Base-by-base conservation (phyloP, 192 early-diverging fungal genomes). In the Mortierella antarctica region DNA sequence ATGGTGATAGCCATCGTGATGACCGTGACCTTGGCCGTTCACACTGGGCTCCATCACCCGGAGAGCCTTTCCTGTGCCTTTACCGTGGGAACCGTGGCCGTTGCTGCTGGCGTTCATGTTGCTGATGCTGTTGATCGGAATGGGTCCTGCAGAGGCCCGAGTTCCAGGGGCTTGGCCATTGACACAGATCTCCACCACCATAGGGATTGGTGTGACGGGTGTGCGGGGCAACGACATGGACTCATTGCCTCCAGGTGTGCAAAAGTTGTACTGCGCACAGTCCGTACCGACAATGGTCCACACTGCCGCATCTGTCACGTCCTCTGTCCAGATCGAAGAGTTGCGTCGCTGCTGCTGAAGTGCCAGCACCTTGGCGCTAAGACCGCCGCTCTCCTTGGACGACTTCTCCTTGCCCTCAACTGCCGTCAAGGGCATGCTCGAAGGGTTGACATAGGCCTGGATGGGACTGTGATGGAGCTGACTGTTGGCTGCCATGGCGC, bases 261-360 rank as follows among this genome's bases (percentile, higher is more conserved):
- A 83, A 71, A 86, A 88, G 73, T 85, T 87, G 73, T 86, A 86
- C 14, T 71, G 83, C 11, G 90, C 86, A 69, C 88, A 88, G 60
- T 90, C 83, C 0, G 94, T 94, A 42, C 95, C 93, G 9, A 97
- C 94, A 76, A 97, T 92, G 8, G 96, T 97, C 96, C 96, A 97
- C 17, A 97, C 92, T 2, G 95, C 93, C 18, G 87, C 86, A 85
- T 97, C 95, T n/a, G 90, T 92, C 5, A 95, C 93, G 82, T 94
- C 93, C 62, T 95, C 94, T 20, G 86, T 86, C 91, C 91, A 92
- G 53, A 89, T 83, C 11, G 92, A 75, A 31, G 78, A 65, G 23
- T 51, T 64, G 13, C 71, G 66, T 18, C 73, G 65, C 54, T 72
- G 78, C 67, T 82, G 60, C 51, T 73, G 77, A 13, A 57, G 58